phyloP scores from a whole-genome alignment of 1,284 basidiomycete species.

The Fomitopsis schrenkii region DNA sequence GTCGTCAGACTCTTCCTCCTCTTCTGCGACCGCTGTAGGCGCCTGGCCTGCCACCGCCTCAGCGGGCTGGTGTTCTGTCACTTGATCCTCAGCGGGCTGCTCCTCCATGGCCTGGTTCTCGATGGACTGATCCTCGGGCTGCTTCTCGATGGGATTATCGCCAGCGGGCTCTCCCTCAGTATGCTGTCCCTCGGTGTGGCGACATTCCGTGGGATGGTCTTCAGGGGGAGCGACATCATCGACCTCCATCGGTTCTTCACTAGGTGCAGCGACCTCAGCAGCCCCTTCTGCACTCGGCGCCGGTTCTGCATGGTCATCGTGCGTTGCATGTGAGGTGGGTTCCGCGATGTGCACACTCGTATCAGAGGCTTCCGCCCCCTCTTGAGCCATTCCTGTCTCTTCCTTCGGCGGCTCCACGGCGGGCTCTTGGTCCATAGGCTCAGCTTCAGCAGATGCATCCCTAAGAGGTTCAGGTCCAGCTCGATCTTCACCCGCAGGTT shows the following conservation, averaged over 20 bases:
- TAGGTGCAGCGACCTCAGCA: background rate
- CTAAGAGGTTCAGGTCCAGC: background rate
- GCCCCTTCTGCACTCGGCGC: background rate
- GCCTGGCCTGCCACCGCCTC: background rate
- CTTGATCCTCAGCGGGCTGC: background rate
- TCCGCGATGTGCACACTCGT: background rate
- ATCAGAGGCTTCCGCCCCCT: background rate
- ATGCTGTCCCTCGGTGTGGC: too few species aligned
- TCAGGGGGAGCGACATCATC: background rate
- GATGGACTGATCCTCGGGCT: too few species aligned
- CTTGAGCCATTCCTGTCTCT: too few species aligned
- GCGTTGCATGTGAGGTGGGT: background rate
- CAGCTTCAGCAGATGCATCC: background rate
- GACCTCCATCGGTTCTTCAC: slow-evolving; percentile 2
- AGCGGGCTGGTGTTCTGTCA: background rate
- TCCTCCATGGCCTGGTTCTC: too few species aligned
- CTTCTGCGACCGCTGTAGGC: background rate
- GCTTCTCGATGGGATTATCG: too few species aligned
- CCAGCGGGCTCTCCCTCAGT: too few species aligned
- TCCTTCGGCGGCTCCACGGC: too few species aligned
- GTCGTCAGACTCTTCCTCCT: slow-evolving; percentile 8
- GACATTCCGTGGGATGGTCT: too few species aligned
- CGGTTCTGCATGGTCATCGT: background rate
- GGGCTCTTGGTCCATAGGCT: background rate
- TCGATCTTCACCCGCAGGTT: background rate